phyloP scores from a whole-genome alignment of 441 rosid genomes.

The Pelargonium australe region DNA sequence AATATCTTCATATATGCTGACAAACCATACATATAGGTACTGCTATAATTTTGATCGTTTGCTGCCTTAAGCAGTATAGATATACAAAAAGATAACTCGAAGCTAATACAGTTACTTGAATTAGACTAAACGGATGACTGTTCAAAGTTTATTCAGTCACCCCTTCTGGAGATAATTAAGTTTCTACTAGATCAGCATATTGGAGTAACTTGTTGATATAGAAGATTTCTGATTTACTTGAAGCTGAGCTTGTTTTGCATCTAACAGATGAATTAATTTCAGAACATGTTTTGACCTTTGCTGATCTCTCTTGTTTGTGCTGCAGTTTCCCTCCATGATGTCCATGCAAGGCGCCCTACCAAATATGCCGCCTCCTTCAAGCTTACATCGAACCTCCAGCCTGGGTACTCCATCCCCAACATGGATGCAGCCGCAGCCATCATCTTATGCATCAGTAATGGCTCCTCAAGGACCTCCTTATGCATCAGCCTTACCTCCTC shows the following conservation, averaged over 20 bases:
- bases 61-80: not conserved
- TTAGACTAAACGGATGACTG: not conserved
- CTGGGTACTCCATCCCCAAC: constrained; percentile 36
- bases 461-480: constrained; percentile 34
- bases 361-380: constrained; percentile 39
- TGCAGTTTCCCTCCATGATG: constrained; percentile 75
- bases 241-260: not conserved
- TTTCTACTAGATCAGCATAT: not conserved
- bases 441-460: constrained; percentile 40
- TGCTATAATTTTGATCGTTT: not conserved
- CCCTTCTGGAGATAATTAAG: not conserved
- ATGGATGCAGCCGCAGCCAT: constrained; percentile 52
- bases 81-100: not conserved
- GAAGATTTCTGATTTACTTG: not conserved
- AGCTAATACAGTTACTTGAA: not conserved
- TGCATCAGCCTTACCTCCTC: constrained; percentile 19
- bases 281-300: not conserved
- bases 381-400: constrained; percentile 36
- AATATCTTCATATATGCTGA: not conserved
- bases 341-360: constrained; percentile 63
- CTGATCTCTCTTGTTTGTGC: constrained; percentile 13
- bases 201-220: not conserved
- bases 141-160: not conserved
- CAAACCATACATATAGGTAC: not conserved
- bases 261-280: not conserved